Conservation (phyloP, 768 basidiomycete genomes). For the Phylloporus sp. region DNA sequence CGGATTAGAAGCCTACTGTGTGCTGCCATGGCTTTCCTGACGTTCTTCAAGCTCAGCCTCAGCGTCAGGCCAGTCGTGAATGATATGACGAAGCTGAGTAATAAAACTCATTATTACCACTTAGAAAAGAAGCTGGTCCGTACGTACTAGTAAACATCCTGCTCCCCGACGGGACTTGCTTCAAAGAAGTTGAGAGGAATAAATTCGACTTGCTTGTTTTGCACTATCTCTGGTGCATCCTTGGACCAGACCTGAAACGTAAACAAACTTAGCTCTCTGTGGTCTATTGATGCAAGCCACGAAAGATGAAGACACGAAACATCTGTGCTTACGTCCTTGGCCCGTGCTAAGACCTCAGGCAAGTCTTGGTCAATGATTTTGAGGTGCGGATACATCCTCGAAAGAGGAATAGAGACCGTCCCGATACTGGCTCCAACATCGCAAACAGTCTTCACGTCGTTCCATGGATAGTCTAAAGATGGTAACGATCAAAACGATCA, state of each 20-base stretch:
- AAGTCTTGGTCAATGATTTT: slow-evolving; percentile 29
- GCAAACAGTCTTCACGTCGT: slow-evolving; percentile 21
- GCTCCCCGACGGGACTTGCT: slow-evolving; percentile 11
- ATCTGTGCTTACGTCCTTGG: slow-evolving; percentile 18
- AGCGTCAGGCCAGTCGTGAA: slow-evolving; percentile 37
- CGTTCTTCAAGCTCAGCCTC: slow-evolving; percentile 32
- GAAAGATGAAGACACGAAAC: too few species aligned
- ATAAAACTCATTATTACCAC: too few species aligned
- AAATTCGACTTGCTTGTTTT: not conserved
- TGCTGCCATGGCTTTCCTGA: slow-evolving; percentile 27
- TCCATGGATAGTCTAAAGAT: slow-evolving; percentile 28
- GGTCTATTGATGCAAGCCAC: too few species aligned
- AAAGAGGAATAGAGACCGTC: slow-evolving; percentile 25
- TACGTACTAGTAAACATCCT: slow-evolving; percentile 28
- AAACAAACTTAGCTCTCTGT: not conserved
- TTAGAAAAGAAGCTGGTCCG: not conserved
- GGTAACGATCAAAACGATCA: not conserved
- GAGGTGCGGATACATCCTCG: slow-evolving; percentile 25
- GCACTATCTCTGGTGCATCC: not conserved
- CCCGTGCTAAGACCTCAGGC: slow-evolving; percentile 23
- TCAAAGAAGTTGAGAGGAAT: not conserved
- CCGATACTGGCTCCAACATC: slow-evolving; percentile 31
- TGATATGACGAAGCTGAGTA: slow-evolving; percentile 28
- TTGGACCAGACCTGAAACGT: slow-evolving; percentile 9
- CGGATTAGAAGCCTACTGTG: slow-evolving; percentile 34